Evolutionary conservation across 768 basidiomycete species (phyloP).

Genomic region (Solioccasus polychromus): DNA sequence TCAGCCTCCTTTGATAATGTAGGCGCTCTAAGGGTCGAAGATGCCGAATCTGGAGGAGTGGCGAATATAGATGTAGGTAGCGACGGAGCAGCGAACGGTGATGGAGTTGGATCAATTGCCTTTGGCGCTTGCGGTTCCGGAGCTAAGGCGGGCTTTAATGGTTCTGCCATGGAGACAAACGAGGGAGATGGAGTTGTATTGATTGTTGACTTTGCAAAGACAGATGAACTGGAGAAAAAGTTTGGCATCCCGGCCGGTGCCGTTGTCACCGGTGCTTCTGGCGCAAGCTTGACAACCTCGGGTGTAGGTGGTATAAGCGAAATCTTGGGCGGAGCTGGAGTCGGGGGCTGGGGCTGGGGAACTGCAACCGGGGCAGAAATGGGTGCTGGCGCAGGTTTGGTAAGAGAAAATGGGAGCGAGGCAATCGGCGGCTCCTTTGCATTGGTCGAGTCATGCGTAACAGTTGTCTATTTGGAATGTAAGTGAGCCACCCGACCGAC

Average conservation of each 20-base stretch:
- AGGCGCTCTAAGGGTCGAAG: slow-evolving; percentile 8
- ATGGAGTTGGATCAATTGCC: slow-evolving; percentile 4
- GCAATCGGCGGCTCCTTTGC: slow-evolving; percentile 67
- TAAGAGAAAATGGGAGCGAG: slow-evolving; percentile 63
- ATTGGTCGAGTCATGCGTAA: slow-evolving; percentile 38
- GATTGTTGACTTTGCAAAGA: slow-evolving; percentile 39
- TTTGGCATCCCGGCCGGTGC: slow-evolving; percentile 45
- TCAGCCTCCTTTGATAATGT: slow-evolving; percentile 19
- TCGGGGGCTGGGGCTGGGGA: slow-evolving; percentile 10
- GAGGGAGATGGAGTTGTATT: slow-evolving; percentile 13
- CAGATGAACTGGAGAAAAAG: slow-evolving; percentile 58
- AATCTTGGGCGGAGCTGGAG: slow-evolving; percentile 20
- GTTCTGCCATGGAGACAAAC: slow-evolving; percentile 24
- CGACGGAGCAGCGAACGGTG: slow-evolving; percentile 10
- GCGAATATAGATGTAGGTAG: slow-evolving; percentile 7
- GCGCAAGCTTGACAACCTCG: slow-evolving; percentile 15
- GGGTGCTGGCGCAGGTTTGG: slow-evolving; percentile 32
- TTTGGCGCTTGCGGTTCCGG: slow-evolving; percentile 3
- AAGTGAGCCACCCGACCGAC: neutral
- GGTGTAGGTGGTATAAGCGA: slow-evolving; percentile 26
- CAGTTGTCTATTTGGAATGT: slow-evolving; percentile 29
- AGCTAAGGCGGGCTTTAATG: slow-evolving; percentile 4
- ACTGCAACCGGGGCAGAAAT: slow-evolving; percentile 11
- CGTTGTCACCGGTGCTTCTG: slow-evolving; percentile 11
- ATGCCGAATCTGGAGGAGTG: slow-evolving; percentile 1